Conservation (phyloP, 2,329 filamentous ascomycete species). For the Talaromyces sp. region DNA sequence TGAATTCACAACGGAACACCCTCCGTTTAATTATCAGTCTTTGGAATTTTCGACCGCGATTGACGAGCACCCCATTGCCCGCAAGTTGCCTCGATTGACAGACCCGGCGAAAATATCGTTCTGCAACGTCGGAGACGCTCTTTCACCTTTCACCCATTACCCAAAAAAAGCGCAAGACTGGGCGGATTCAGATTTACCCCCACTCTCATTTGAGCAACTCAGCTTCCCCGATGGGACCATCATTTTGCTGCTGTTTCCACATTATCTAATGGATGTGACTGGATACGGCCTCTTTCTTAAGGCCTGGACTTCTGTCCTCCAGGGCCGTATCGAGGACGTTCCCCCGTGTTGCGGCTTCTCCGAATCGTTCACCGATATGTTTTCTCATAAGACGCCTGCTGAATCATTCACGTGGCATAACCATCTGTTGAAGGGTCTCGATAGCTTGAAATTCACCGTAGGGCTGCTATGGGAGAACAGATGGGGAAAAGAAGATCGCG, state of each 20-base stretch:
- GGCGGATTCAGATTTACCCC: not conserved
- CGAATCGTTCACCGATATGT: not conserved
- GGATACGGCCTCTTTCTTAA: not conserved
- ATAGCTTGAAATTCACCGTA: not conserved
- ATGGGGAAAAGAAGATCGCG: not conserved
- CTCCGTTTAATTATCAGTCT: not conserved
- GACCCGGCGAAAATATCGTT: not conserved
- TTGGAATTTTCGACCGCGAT: not conserved
- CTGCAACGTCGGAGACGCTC: not conserved
- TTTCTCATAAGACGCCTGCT: not conserved
- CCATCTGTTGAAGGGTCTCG: not conserved
- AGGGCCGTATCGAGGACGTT: not conserved
- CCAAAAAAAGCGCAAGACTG: not conserved
- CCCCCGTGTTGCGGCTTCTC: not conserved
- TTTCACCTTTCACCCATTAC: not conserved
- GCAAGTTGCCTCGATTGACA: not conserved
- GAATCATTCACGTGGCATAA: not conserved
- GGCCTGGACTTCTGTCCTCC: not conserved
- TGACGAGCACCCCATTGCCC: not conserved
- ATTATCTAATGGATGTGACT: not conserved
- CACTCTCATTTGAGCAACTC: not conserved
- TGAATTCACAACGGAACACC: not conserved
- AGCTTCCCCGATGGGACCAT: not conserved
- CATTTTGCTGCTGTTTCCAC: not conserved
- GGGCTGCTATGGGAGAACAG: not conserved